Conservation (phyloP, 352 stramenopile species). For the Phytophthora multivora region DNA sequence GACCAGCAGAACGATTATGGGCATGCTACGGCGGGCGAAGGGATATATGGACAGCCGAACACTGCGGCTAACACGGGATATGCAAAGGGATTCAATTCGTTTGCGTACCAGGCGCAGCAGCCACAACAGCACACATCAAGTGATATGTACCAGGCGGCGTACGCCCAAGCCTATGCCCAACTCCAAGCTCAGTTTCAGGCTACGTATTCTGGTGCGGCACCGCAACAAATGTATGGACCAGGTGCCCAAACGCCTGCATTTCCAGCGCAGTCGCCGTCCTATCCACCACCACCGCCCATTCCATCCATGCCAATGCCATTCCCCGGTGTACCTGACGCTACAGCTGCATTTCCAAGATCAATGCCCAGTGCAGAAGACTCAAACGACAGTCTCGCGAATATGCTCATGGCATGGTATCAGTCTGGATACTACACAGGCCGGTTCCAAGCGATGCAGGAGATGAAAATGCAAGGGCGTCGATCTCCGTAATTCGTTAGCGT, state of each 20-base stretch:
- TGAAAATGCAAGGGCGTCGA: slow-evolving; percentile 42
- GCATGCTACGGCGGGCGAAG: slow-evolving; percentile 1
- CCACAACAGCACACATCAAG: slow-evolving; percentile 25
- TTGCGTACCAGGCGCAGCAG: slow-evolving; percentile 15
- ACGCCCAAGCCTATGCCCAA: slow-evolving; percentile 53
- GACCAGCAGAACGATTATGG: slow-evolving; percentile 5
- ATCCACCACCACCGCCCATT: slow-evolving; percentile 26
- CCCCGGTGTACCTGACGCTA: slow-evolving; percentile 26
- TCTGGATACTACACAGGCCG: slow-evolving; percentile 83
- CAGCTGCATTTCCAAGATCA: slow-evolving; percentile 22
- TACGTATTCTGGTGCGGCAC: slow-evolving; percentile 32
- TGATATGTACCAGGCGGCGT: slow-evolving; percentile 68
- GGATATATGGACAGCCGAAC: slow-evolving; percentile 19
- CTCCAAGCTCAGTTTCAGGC: slow-evolving; percentile 65
- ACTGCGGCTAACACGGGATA: slow-evolving; percentile 8
- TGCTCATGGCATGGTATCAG: slow-evolving; percentile 87
- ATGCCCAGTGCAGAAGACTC: slow-evolving; percentile 12
- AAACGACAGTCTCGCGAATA: slow-evolving; percentile 70
- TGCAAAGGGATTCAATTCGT: slow-evolving; percentile 11
- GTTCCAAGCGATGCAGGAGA: slow-evolving; percentile 82
- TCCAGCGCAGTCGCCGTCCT: slow-evolving; percentile 30
- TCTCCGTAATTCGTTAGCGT: slow-evolving; percentile 18
- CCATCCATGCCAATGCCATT: slow-evolving; percentile 34
- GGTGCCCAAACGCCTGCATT: slow-evolving; percentile 19
- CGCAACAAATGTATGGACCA: slow-evolving; percentile 22